phyloP scores from a whole-genome alignment of 2,329 filamentous ascomycete species.

The Neopestalotiopsis sp. region DNA sequence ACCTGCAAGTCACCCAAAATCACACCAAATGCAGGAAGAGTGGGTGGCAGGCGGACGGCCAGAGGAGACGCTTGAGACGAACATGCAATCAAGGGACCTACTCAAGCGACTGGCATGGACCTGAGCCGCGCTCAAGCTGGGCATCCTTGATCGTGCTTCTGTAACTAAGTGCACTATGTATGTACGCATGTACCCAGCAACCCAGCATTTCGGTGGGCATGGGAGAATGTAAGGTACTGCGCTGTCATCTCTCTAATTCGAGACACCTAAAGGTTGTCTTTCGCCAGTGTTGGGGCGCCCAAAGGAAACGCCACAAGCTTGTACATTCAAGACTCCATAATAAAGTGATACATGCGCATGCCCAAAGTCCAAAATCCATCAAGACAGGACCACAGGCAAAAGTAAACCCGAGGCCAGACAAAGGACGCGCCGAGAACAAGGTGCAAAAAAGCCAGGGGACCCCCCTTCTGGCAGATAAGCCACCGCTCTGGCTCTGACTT shows the following conservation, averaged over 20 bases:
- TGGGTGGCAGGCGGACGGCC: not conserved
- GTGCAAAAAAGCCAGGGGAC: not conserved
- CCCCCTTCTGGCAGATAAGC: not conserved
- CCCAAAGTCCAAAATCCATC: not conserved
- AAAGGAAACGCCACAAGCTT: not conserved
- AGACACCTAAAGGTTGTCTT: not conserved
- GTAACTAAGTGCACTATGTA: too few relatives aligned
- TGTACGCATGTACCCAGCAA: too few relatives aligned
- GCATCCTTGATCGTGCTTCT: not conserved
- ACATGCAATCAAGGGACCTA: too few relatives aligned
- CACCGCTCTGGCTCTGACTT: not conserved
- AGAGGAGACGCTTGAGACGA: not conserved
- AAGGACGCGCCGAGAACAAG: not conserved
- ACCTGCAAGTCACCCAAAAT: not conserved
- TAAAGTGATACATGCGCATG: not conserved
- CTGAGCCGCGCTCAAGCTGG: not conserved
- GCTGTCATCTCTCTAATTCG: not conserved
- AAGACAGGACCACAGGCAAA: not conserved
- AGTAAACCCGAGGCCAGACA: conserved; percentile 1
- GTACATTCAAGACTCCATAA: not conserved
- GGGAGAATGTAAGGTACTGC: not conserved
- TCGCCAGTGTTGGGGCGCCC: not conserved
- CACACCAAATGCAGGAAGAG: not conserved
- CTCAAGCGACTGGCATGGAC: not conserved
- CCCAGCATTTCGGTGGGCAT: too few relatives aligned